Percentiles rank a stretch among this genome's conserved stretches.
Conservation (phyloP, 163 green algal genomes). For the Trebouxiophyceae sp. region DNA sequence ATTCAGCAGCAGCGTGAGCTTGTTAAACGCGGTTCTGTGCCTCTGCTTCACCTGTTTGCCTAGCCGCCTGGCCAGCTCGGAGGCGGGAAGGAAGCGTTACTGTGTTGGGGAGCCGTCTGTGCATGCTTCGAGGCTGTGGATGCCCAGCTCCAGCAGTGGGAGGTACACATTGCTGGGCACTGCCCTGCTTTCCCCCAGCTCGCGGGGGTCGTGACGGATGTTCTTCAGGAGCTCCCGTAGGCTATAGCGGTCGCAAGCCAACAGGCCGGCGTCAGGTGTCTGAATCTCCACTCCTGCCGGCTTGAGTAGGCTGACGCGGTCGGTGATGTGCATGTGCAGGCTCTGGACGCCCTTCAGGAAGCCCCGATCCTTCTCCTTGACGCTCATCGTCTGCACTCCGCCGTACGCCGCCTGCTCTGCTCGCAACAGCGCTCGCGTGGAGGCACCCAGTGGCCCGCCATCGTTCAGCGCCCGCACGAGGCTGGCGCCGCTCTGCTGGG, state of each 20-base stretch:
- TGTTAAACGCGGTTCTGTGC: not conserved
- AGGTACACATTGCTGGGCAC: not conserved
- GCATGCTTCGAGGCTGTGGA: not conserved
- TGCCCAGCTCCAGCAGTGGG: not conserved
- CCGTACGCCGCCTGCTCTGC: no score
- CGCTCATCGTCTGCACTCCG: no score
- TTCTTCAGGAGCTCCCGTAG: not conserved
- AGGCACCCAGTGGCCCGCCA: not conserved
- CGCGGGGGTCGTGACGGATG: not conserved
- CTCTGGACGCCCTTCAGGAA: not conserved
- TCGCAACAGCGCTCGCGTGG: not conserved
- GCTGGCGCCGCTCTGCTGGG: not conserved
- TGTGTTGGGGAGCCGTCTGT: no score
- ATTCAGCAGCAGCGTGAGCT: not conserved
- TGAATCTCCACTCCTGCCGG: not conserved
- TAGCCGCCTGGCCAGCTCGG: not conserved
- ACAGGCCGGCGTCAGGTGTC: not conserved
- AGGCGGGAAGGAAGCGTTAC: not conserved
- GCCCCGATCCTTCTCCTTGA: no score
- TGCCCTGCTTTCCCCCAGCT: not conserved
- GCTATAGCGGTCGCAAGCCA: not conserved
- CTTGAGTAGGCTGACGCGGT: not conserved
- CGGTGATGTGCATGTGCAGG: constrained; percentile 1
- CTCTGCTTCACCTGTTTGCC: not conserved
- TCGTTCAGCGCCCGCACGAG: constrained; percentile 10